These are phyloP conservation scores for Gastrolobium bilobum DNA, from an alignment of 306 rosid genomes.

Conservation along the genomic window DNA sequence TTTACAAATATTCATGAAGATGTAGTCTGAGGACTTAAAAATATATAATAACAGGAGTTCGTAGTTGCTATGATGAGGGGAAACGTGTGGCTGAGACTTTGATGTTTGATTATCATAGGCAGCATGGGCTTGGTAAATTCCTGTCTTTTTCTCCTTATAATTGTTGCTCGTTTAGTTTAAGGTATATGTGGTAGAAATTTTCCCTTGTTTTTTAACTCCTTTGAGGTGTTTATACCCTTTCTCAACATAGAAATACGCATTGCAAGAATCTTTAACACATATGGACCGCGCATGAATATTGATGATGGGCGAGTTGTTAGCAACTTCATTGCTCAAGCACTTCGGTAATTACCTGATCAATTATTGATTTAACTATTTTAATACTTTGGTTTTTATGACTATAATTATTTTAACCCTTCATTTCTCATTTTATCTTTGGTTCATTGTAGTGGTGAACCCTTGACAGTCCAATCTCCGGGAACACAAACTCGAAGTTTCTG, in stretches of 20 bases:
- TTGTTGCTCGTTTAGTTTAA: constrained; percentile 5
- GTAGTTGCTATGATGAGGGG: constrained; percentile 90
- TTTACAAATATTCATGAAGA: constrained; percentile 25
- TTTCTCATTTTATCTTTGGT: constrained; percentile 18
- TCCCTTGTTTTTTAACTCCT: background rate
- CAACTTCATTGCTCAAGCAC: constrained; percentile 87
- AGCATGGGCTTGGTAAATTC: constrained; percentile 72
- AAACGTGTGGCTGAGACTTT: constrained; percentile 88
- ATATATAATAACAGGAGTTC: constrained; percentile 62
- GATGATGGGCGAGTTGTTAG: constrained; percentile 89
- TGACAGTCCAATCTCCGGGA: constrained; percentile 75
- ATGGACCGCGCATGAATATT: constrained; percentile 88
- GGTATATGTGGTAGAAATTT: background rate
- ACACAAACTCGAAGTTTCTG: constrained; percentile 82
- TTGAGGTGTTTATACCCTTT: constrained; percentile 15
- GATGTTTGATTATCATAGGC: constrained; percentile 89
- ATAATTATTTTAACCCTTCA: background rate
- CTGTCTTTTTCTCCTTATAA: constrained; percentile 6
- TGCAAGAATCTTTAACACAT: constrained; percentile 86
- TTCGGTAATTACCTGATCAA: constrained; percentile 64
- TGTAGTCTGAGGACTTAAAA: constrained; percentile 18
- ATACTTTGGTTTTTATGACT: background rate
- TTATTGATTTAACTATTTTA: constrained; percentile 21
- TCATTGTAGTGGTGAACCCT: constrained; percentile 64
- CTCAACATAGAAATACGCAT: constrained; percentile 68